Evolutionary conservation across 441 rosid species (phyloP).

Genomic region (Erodium chrysanthum): DNA sequence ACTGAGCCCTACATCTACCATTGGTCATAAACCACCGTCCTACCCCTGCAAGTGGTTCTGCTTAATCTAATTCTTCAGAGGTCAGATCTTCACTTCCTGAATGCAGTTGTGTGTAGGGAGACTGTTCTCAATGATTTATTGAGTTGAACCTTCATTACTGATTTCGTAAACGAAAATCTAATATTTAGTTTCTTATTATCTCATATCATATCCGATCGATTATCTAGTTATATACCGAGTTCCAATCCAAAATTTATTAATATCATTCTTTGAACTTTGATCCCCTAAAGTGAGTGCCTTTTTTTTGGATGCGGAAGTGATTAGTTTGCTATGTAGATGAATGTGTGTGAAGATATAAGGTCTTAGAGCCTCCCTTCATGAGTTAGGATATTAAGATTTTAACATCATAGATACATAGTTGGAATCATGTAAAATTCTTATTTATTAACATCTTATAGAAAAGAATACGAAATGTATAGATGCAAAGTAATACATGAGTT

Average conservation of each 20-base stretch:
- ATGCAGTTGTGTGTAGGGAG: neutral
- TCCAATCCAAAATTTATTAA: neutral
- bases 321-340: neutral
- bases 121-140: neutral
- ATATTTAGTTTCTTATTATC: neutral
- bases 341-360: neutral
- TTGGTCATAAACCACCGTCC: slow-evolving; percentile 54
- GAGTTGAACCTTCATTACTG: neutral
- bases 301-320: neutral
- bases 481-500: neutral
- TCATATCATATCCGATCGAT: neutral
- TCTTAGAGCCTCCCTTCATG: slow-evolving; percentile 1
- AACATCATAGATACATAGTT: neutral
- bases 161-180: neutral
- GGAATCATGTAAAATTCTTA: neutral
- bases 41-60: slow-evolving; percentile 28
- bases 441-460: neutral
- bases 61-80: slow-evolving; percentile 21
- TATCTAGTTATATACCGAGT: neutral
- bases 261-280: neutral
- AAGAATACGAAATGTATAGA: neutral
- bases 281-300: neutral
- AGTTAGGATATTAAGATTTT: neutral
- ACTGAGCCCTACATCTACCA: slow-evolving; percentile 50
- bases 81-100: slow-evolving; percentile 15